Evolutionary conservation across 2,329 filamentous ascomycete species (phyloP).

Genomic region (Phaeosphaeriaceae sp.): DNA sequence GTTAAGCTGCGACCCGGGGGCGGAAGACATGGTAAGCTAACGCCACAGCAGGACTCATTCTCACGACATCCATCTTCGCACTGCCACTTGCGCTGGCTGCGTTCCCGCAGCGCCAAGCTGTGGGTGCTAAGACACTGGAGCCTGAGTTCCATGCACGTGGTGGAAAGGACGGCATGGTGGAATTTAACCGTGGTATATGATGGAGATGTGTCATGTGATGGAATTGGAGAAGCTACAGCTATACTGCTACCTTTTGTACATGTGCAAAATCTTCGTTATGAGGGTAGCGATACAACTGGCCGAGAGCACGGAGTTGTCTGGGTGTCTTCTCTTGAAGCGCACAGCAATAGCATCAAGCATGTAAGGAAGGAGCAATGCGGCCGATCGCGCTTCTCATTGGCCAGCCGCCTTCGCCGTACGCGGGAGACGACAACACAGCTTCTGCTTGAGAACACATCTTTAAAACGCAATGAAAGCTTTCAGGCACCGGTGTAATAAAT

Average conservation of each 20-base stretch:
- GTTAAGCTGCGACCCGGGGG: conserved; percentile 57
- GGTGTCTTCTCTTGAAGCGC: too few species aligned
- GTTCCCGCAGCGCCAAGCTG: conserved; percentile 89
- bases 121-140: conserved; percentile 78
- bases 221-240: not conserved
- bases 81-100: conserved; percentile 88
- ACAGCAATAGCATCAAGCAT: not conserved
- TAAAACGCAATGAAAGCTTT: not conserved
- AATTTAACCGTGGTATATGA: conserved; percentile 94
- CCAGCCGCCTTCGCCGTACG: not conserved
- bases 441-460: not conserved
- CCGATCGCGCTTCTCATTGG: conserved; percentile 31
- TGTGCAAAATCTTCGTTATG: too few species aligned
- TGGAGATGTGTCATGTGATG: conserved; percentile 4
- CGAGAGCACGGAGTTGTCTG: too few species aligned
- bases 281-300: too few species aligned
- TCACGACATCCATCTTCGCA: conserved; percentile 85
- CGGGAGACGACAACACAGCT: conserved; percentile 2
- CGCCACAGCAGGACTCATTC: conserved; percentile 66
- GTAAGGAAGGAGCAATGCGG: not conserved
- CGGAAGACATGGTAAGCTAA: conserved; percentile 68
- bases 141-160: conserved; percentile 84
- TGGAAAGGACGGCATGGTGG: conserved; percentile 81
- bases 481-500: conserved; percentile 22
- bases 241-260: too few species aligned